Evolutionary conservation across 768 basidiomycete genomes (phyloP), one percentile per base, ranked within the genome.

Genomic region (Mycena metata): DNA sequence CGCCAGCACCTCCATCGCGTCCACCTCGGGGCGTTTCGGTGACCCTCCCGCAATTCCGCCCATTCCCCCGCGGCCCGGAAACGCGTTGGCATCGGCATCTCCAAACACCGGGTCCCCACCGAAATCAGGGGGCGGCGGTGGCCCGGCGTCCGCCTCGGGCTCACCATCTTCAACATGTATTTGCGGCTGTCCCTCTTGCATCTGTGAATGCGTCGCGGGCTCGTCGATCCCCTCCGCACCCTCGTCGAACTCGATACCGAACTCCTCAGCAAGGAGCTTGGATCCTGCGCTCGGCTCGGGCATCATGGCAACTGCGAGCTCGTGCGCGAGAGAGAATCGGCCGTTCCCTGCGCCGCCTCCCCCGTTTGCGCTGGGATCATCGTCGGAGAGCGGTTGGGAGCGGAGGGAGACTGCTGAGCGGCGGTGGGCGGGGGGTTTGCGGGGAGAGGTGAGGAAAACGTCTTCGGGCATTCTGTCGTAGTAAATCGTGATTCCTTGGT

Each of bases 211-310:
- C 39, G 79, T 77, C 58, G 71, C 67, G 26, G 64, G 65, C 64
- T 87, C 88, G 75, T 92, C 94, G 63, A 91, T 92, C 43, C 91
- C 92, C 79, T 94, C 92, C 33, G 91, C 92, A 50, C 92, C 93
- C 76, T 94, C 93, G 69, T 95, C 94, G 71, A 92, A 95, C 75
- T 95, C 94, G 69, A 96, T 91, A 12, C 94, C 94, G 70, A 96
- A 93, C 78, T 96, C 95, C 79, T 95, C 94, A 15, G 92, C 92
- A 7, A 96, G 83, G 36, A 94, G 78, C 77, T 89, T 91, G 24
- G 93, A 94, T 60, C 91, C 89, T 30, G 88, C 84, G 57, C 86
- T 91, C 0, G 95, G 94, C 79, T 96, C 94, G 24, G 94, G 94
- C 89, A 95, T 92, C 61, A 96, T 85, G 12, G 94, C 94, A 39